These are phyloP conservation scores for Talaromyces adpressus DNA, from an alignment of 495 filamentous ascomycete species.

Conservation along the genomic window DNA sequence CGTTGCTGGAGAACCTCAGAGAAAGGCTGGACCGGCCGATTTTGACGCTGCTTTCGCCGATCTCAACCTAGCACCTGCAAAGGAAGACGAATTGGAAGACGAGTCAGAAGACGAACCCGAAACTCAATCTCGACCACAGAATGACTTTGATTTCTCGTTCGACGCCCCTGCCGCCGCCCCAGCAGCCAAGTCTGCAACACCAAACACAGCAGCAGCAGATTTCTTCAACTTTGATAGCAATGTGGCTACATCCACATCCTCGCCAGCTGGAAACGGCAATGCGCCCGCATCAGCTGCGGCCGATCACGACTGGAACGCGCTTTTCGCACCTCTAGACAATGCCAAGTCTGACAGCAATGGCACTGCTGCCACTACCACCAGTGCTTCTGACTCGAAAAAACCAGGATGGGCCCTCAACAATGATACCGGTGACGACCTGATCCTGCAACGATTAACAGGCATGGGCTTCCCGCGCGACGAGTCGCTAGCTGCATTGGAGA, in stretches of 20 bases:
- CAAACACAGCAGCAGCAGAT: constrained; percentile 13
- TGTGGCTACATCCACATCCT: constrained; percentile 19
- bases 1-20: constrained; percentile 28
- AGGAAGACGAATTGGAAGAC: constrained; percentile 85
- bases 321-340: constrained; percentile 74
- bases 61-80: constrained; percentile 46
- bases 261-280: constrained; percentile 9
- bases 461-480: constrained; percentile 84
- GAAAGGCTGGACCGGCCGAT: constrained; percentile 45
- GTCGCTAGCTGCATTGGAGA: constrained; percentile 81
- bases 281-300: constrained; percentile 25
- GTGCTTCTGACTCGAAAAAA: constrained; percentile 26
- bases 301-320: constrained; percentile 88
- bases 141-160: constrained; percentile 68
- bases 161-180: constrained; percentile 34
- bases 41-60: constrained; percentile 91
- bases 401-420: constrained; percentile 64
- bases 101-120: constrained; percentile 61
- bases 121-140: constrained; percentile 29
- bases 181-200: not conserved
- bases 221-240: constrained; percentile 44
- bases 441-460: constrained; percentile 78
- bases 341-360: constrained; percentile 27
- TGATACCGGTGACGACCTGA: constrained; percentile 78
- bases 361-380: constrained; percentile 6